Evolutionary conservation across 306 rosid genomes (phyloP), one percentile per base, ranked within the genome.

Genomic region (Morella rubra): DNA sequence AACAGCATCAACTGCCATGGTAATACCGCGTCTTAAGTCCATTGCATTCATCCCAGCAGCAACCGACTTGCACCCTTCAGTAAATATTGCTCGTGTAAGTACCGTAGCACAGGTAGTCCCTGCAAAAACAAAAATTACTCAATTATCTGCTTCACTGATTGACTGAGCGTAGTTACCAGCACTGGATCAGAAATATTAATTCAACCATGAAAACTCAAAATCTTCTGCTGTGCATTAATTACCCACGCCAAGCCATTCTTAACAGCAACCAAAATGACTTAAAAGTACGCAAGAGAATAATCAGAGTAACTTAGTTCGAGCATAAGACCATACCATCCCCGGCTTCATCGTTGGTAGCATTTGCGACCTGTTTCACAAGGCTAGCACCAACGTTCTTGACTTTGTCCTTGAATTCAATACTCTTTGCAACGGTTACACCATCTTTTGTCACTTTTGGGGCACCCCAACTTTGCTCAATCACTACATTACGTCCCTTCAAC

Each of bases 1-100:
- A 4, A 94, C 97, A 62, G 92, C 76, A 77, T 94, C 96, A 52
- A 94, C 95, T 7, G 98, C 98, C 96, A 89, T 92, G 41, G 77
- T 80, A 76, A 94, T 92, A 61, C 98, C 98, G 42, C 97, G 96
- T 76, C 98, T 82, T 66, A 94, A 78, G 84, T 94, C 98, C 98
- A 94, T 94, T 7, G 97, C 96, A 83, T 94, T 94, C 97, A 94
- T 89, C 76, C 98, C 96, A 44, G 98, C 96, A 8, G 98, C 98
- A 79, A 94, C 97, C 50, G 98, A 94, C 85, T 94, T 94, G 91
- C 98, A 94, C 18, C 98, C 98, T 81, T 95, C 98, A 0, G 96
- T 47, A 64, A 86, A 92, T 81, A 95, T 95, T 49, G 98, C 98
- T 49, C 87, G 85, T 0, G 98, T 95, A 72, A 95, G 91, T 76